Base-by-base conservation (phyloP, 345 rosid species). In the Eucalyptus leucophloia region DNA sequence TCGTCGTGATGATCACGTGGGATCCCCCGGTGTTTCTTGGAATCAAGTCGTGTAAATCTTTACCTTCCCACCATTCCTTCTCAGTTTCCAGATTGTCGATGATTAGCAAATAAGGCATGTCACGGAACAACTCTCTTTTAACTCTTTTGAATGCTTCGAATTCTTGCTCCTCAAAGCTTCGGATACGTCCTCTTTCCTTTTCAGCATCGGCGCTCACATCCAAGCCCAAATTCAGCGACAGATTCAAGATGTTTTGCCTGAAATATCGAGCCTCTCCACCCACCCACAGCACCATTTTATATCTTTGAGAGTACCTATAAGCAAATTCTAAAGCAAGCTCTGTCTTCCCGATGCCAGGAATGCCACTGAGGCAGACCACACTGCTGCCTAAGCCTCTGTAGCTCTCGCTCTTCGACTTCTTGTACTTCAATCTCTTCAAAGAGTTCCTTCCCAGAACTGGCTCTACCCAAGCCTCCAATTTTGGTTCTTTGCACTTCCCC, bases 31-130 rank as follows among this genome's bases (percentile, higher is more conserved):
- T 94, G 93, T 95, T 96, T 88, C 95, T 94, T 18, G 99, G 99
- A 92, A 96, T 96, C 91, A 97, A 91, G 92, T 96, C 99, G 87
- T 94, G 95, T n/a, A 97, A 56, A 92, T 95, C 96, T 89, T 96
- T 96, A 86, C 98, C 99, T 92, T 98, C 99, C 98, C 99, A 96
- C 99, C 98, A 96, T 88, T 97, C 98, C 45, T 91, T 95, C 88
- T 98, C 99, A 24, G 92, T 95, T 94, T 98, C 99, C 49, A 96
- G 98, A 91, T 96, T 96, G 93, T 98, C 99, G 40, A 98, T 95
- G 92, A 98, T 95, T 91, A 96, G 91, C 37, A 96, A 92, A 86
- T 96, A 96, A 72, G 99, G 99, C 96, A 95, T 94, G 92, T 97
- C 99, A 19, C 97, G 91, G 72, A 95, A 97, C 17, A 97, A 90